phyloP scores from a whole-genome alignment of 2,329 filamentous ascomycete genomes.

The Pezicula neosporulosa region DNA sequence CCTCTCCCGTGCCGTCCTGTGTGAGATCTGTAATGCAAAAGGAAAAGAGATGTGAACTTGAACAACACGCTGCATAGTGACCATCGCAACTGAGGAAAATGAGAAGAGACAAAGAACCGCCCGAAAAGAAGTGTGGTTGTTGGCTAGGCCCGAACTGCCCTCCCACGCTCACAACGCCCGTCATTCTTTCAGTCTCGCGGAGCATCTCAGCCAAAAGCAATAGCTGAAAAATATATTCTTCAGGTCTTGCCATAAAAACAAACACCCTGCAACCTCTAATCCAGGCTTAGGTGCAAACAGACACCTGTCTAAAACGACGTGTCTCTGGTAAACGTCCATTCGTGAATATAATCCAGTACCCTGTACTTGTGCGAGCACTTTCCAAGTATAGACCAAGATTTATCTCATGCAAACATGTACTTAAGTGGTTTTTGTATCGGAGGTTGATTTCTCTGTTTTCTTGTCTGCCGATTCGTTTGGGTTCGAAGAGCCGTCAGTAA shows the following conservation, averaged over 20 bases:
- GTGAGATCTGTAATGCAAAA: constrained; percentile 25
- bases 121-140: constrained; percentile 5
- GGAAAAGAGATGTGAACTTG: constrained; percentile 15
- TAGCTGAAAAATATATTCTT: constrained; percentile 11
- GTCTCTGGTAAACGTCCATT: constrained; percentile 3
- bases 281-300: constrained; percentile 17
- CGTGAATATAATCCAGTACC: neutral
- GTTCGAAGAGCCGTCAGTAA: constrained; percentile 10
- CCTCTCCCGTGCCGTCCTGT: constrained; percentile 9
- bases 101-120: constrained; percentile 13
- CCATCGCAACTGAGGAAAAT: constrained; percentile 24
- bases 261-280: constrained; percentile 16
- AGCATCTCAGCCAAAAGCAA: constrained; percentile 11
- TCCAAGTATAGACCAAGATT: constrained; percentile 1
- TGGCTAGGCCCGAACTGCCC: constrained; percentile 2
- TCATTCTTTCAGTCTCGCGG: constrained; percentile 4
- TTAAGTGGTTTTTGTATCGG: constrained; percentile 11
- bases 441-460: constrained; percentile 9
- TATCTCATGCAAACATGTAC: constrained; percentile 1
- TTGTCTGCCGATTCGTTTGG: constrained; percentile 10
- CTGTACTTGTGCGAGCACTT: constrained; percentile 1
- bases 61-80: constrained; percentile 26
- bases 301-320: constrained; percentile 19
- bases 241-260: constrained; percentile 13
- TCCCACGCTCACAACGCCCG: constrained; percentile 4